phyloP scores from a whole-genome alignment of 2,329 filamentous ascomycete species.

The Fusarium guadeloupense region DNA sequence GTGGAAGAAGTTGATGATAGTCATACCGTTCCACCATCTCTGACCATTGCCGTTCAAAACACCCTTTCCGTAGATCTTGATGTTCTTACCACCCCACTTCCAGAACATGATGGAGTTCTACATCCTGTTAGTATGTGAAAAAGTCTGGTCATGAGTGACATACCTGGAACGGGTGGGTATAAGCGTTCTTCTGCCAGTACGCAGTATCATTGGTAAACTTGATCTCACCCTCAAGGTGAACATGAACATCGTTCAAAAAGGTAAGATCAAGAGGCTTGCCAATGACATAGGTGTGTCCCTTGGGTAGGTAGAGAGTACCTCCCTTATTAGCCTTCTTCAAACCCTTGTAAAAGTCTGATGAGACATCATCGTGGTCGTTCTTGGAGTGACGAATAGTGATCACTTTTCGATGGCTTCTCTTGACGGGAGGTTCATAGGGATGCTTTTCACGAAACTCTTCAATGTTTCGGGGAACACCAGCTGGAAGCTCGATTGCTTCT shows the following conservation, averaged over 20 bases:
- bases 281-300: slow-evolving; percentile 38
- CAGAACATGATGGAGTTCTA: slow-evolving; percentile 42
- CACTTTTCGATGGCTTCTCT: slow-evolving; percentile 22
- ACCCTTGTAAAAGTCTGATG: slow-evolving; percentile 35
- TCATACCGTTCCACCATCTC: slow-evolving; percentile 38
- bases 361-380: slow-evolving; percentile 35
- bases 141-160: rapidly evolving
- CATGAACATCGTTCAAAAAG: slow-evolving; percentile 36
- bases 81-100: slow-evolving; percentile 37
- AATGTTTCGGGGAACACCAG: slow-evolving; percentile 38
- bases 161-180: slow-evolving; percentile 39
- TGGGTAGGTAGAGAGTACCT: slow-evolving; percentile 35
- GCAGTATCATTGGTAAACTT: slow-evolving; percentile 40
- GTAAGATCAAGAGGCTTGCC: slow-evolving; percentile 39
- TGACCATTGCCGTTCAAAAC: slow-evolving; percentile 39
- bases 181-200: slow-evolving; percentile 39
- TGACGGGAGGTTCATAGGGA: slow-evolving; percentile 23
- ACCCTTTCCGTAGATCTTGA: slow-evolving; percentile 39
- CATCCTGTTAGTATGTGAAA: background rate
- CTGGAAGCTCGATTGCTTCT: slow-evolving; percentile 36
- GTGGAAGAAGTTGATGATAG: rapidly evolving
- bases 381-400: slow-evolving; percentile 35
- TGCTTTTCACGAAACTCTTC: slow-evolving; percentile 39
- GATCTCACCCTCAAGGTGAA: slow-evolving; percentile 41
- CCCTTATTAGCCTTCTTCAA: slow-evolving; percentile 38